Percentiles rank a stretch among this genome's conserved stretches.
These are phyloP conservation scores for Thraustotheca clavata DNA, from an alignment of 352 stramenopile genomes.

Conservation along the genomic window DNA sequence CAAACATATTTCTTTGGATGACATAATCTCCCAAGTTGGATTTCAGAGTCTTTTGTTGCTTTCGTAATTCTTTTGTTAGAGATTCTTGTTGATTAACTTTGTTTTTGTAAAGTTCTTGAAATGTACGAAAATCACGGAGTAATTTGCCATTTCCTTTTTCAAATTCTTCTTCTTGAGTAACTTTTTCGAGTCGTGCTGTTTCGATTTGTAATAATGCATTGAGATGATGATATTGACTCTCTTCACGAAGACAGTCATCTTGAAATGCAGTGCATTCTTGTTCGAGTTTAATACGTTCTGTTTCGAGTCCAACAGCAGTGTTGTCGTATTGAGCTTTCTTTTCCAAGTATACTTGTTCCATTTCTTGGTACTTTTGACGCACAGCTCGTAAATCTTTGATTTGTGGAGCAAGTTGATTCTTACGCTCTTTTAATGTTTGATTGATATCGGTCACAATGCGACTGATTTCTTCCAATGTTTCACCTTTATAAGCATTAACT, in stretches of 20 bases:
- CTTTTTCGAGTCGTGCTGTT: slow-evolving; percentile 61
- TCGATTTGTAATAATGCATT: slow-evolving; percentile 71
- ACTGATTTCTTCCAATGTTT: slow-evolving; percentile 92
- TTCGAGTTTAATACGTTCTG: slow-evolving; percentile 85
- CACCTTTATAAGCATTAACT: slow-evolving; percentile 87
- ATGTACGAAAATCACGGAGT: slow-evolving; percentile 80
- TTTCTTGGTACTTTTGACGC: slow-evolving; percentile 83
- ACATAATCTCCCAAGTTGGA: slow-evolving; percentile 59
- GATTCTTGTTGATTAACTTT: slow-evolving; percentile 87
- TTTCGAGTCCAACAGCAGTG: slow-evolving; percentile 76
- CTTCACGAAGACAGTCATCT: slow-evolving; percentile 80
- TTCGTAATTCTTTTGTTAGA: slow-evolving; percentile 83
- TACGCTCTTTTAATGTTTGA: slow-evolving; percentile 84
- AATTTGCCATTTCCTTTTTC: slow-evolving; percentile 68
- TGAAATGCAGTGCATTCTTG: slow-evolving; percentile 84
- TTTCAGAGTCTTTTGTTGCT: slow-evolving; percentile 86
- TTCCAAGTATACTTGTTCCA: slow-evolving; percentile 82
- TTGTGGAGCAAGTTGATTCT: slow-evolving; percentile 87
- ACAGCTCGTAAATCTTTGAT: slow-evolving; percentile 88
- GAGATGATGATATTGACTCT: slow-evolving; percentile 80
- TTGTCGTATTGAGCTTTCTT: slow-evolving; percentile 87
- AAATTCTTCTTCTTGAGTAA: slow-evolving; percentile 83
- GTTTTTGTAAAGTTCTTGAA: slow-evolving; percentile 87
- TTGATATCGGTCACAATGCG: slow-evolving; percentile 88
- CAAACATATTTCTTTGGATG: slow-evolving; percentile 80